Percentiles rank a stretch among this genome's conserved stretches.
Conservation (phyloP, 306 rosid genomes). For the Lathyrus oleraceus region DNA sequence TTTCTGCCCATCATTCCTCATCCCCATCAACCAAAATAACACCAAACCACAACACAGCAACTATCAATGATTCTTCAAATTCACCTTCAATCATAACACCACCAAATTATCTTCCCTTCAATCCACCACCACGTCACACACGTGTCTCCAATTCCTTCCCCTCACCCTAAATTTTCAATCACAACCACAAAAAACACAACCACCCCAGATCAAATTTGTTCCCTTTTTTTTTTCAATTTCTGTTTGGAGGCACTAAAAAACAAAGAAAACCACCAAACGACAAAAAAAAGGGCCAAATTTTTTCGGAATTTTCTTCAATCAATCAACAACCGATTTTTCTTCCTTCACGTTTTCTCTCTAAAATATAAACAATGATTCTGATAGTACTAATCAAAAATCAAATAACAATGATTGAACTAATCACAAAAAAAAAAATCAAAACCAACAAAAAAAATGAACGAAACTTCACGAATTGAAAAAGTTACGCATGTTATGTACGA, state of each 20-base stretch:
- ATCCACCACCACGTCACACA: conserved; percentile 17
- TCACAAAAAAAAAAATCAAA: conserved; percentile 3
- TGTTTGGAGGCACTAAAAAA: conserved; percentile 25
- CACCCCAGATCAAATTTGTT: conserved; percentile 32
- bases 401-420: conserved; percentile 36
- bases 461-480: conserved; percentile 17
- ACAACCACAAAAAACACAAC: conserved; percentile 39
- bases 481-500: conserved; percentile 7
- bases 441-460: too few relatives aligned
- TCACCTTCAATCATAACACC: conserved; percentile 70
- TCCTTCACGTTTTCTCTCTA: background rate
- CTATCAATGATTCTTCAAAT: conserved; percentile 51
- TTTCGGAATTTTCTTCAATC: conserved; percentile 18
- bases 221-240: conserved; percentile 21
- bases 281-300: conserved; percentile 16
- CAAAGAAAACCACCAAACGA: conserved; percentile 8
- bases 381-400: conserved; percentile 26
- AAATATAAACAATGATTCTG: conserved; percentile 19
- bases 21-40: conserved; percentile 63
- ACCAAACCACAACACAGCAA: conserved; percentile 47
- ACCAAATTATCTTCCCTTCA: conserved; percentile 49
- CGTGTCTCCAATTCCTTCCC: background rate
- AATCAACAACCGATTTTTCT: background rate
- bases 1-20: conserved; percentile 83
- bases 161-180: conserved; percentile 42